A percentile compares a stretch with the other conserved stretches of the same genome.
phyloP scores from a whole-genome alignment of 768 basidiomycete genomes.

The Filobasidium floriforme region DNA sequence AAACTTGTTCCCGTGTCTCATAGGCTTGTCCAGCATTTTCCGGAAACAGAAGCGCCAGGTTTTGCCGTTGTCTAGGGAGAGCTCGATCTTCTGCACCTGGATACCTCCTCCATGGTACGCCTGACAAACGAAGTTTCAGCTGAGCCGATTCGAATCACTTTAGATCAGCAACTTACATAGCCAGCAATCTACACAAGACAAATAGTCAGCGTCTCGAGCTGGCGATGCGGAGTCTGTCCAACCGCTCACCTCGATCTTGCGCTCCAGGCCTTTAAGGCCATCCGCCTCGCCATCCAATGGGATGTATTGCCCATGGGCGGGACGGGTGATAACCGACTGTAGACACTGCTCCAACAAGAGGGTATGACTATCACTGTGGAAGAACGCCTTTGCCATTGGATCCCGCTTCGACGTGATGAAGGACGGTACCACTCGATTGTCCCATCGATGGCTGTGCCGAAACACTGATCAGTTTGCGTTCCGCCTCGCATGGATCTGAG shows the following conservation, averaged over 20 bases:
- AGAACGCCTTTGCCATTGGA: constrained; percentile 20
- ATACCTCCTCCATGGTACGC: constrained; percentile 18
- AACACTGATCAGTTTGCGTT: no score
- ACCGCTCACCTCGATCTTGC: constrained; percentile 9
- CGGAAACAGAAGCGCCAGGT: constrained; percentile 20
- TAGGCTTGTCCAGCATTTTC: constrained; percentile 12
- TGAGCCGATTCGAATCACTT: no score
- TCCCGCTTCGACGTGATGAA: constrained; percentile 13
- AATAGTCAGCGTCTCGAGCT: no score
- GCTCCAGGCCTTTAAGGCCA: neutral
- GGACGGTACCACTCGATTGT: constrained; percentile 17
- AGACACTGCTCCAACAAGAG: constrained; percentile 19
- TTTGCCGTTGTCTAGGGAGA: constrained; percentile 19
- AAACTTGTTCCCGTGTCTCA: constrained; percentile 21
- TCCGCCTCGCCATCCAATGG: constrained; percentile 8
- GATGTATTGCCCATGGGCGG: constrained; percentile 15
- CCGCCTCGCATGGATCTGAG: no score
- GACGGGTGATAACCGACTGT: constrained; percentile 17
- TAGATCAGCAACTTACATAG: neutral
- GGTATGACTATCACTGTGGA: constrained; percentile 15
- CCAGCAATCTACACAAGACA: no score
- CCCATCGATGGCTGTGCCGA: neutral
- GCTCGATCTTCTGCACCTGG: constrained; percentile 13
- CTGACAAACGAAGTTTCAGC: no score
- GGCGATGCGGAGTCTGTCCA: no score